These are phyloP conservation scores for Lagerstroemia speciosa DNA, from an alignment of 345 rosid species.

Conservation along the genomic window DNA sequence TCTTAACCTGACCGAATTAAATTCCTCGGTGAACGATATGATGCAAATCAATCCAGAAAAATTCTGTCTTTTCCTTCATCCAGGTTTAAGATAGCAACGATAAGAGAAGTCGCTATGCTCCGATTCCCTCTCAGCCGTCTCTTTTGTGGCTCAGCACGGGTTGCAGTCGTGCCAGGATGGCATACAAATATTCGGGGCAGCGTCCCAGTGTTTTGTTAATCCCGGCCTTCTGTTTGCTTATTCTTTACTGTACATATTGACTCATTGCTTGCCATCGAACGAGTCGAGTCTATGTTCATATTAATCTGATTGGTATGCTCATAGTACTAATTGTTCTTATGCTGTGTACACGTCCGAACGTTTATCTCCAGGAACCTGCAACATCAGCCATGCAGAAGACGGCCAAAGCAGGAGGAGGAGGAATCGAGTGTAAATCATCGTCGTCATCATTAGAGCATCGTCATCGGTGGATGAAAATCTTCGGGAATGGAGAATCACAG, in stretches of 20 bases:
- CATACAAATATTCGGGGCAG: no score
- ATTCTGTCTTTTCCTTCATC: background rate
- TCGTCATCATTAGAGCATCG: constrained; percentile 13
- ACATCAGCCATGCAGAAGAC: constrained; percentile 24
- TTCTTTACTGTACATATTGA: no score
- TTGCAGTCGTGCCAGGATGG: no score
- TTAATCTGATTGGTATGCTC: background rate
- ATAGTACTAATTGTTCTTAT: background rate
- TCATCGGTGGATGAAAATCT: constrained; percentile 38
- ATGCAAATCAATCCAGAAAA: background rate
- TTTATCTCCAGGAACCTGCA: constrained; percentile 33
- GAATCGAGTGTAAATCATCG: constrained; percentile 23
- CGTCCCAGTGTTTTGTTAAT: no score
- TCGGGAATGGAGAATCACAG: constrained; percentile 30
- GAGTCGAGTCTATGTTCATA: no score
- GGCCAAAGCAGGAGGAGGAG: constrained; percentile 23
- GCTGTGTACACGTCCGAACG: background rate
- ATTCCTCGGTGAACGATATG: constrained; percentile 10
- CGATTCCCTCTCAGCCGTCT: background rate
- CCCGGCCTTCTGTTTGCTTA: no score
- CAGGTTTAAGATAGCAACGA: background rate
- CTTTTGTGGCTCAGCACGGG: background rate
- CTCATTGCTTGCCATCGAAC: no score
- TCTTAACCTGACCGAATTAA: constrained; percentile 3
- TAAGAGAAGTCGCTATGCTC: background rate